Evolutionary conservation across 1,139 yeast species (phyloP).

Genomic region (Schwanniomyces etchellsii): DNA sequence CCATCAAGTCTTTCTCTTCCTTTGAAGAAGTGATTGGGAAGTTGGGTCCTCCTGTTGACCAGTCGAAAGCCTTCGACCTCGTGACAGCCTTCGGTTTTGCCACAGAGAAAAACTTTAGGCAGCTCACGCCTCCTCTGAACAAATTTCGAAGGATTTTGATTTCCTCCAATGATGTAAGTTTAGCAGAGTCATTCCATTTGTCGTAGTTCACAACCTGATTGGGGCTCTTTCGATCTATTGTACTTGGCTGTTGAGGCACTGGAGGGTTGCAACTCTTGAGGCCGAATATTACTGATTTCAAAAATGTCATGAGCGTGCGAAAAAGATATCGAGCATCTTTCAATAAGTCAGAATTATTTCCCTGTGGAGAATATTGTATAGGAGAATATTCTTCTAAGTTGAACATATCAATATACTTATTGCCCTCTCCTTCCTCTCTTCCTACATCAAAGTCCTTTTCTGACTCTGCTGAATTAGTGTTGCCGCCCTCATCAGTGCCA

Average conservation of each 20-base stretch:
- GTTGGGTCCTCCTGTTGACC: slow-evolving; percentile 66
- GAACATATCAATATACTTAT: slow-evolving; percentile 31
- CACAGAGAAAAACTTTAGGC: slow-evolving; percentile 69
- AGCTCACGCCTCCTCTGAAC: slow-evolving; percentile 80
- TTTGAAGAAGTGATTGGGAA: slow-evolving; percentile 82
- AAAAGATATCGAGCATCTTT: slow-evolving; percentile 86
- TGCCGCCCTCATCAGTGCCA: slow-evolving; percentile 8
- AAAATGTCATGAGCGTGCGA: slow-evolving; percentile 82
- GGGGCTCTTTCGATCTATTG: slow-evolving; percentile 53
- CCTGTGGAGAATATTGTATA: slow-evolving; percentile 23
- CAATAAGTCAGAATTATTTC: slow-evolving; percentile 54
- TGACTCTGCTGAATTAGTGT: slow-evolving; percentile 7
- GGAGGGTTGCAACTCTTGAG: slow-evolving; percentile 88
- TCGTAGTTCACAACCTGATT: slow-evolving; percentile 51
- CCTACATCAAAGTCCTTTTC: slow-evolving; percentile 8
- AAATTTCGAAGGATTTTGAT: slow-evolving; percentile 68
- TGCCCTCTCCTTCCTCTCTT: slow-evolving; percentile 18
- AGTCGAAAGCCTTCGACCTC: slow-evolving; percentile 50
- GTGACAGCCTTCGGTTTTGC: slow-evolving; percentile 41
- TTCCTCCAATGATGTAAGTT: slow-evolving; percentile 79
- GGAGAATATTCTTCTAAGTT: slow-evolving; percentile 38
- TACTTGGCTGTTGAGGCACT: slow-evolving; percentile 50
- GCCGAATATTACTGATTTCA: slow-evolving; percentile 87
- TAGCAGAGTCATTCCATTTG: slow-evolving; percentile 83
- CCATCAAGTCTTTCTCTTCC: slow-evolving; percentile 95